Percentiles rank a stretch among this genome's conserved stretches.
phyloP scores from a whole-genome alignment of 2,329 filamentous ascomycete genomes.

The Chlorencoelia australis region DNA sequence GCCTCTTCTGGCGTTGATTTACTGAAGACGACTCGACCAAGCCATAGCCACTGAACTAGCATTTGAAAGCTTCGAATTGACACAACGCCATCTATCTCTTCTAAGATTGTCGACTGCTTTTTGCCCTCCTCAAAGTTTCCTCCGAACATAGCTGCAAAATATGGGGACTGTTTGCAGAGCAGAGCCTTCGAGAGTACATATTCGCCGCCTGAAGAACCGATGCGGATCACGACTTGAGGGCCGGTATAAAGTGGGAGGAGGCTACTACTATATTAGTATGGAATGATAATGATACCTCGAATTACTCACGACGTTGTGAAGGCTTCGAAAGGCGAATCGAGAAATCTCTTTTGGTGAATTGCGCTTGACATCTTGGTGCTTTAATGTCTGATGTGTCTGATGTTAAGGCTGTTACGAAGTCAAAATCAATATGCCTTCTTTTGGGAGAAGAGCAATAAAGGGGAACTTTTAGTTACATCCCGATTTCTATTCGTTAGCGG shows the following conservation, averaged over 20 bases:
- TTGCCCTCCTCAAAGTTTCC: constrained; percentile 11
- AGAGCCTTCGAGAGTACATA: constrained; percentile 12
- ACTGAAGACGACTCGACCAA: constrained; percentile 8
- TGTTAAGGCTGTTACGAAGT: no score
- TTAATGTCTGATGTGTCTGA: no score
- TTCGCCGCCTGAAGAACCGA: constrained; percentile 11
- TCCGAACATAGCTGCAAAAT: constrained; percentile 14
- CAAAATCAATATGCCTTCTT: no score
- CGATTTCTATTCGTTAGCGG: no score
- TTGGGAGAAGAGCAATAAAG: no score
- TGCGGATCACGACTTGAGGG: constrained; percentile 11
- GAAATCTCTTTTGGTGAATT: background rate
- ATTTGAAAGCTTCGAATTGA: constrained; percentile 11
- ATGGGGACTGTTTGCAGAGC: constrained; percentile 11
- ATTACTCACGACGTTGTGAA: background rate
- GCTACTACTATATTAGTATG: constrained; percentile 2
- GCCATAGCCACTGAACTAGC: constrained; percentile 9
- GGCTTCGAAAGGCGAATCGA: background rate
- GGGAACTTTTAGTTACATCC: no score
- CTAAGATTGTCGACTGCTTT: constrained; percentile 13
- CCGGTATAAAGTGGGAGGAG: constrained; percentile 10
- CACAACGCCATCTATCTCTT: constrained; percentile 14
- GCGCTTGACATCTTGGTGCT: constrained; percentile 1
- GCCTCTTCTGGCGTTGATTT: constrained; percentile 5
- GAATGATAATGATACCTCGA: background rate